These are phyloP conservation scores for Onygenales sp. DNA, from an alignment of 2,329 filamentous ascomycete genomes.

Conservation along the genomic window DNA sequence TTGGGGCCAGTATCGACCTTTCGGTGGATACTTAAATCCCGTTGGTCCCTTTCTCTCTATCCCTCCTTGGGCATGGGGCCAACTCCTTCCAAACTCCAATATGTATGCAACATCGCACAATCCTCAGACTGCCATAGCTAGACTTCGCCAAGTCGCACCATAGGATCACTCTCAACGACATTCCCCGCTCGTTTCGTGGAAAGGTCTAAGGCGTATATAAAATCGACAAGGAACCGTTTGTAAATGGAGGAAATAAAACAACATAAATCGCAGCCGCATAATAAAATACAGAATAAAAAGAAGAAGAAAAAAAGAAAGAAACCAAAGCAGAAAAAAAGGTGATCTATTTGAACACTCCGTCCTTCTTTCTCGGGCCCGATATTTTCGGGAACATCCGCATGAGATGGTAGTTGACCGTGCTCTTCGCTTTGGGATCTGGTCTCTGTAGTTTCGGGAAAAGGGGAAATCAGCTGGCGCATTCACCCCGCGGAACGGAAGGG, in stretches of 20 bases:
- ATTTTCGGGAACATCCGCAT: slow-evolving; percentile 66
- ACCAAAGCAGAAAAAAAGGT: not conserved
- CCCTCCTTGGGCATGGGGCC: not conserved
- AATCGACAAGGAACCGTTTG: not conserved
- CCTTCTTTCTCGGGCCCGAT: slow-evolving; percentile 60
- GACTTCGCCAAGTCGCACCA: too few species aligned
- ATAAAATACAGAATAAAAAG: not conserved
- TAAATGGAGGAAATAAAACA: not conserved
- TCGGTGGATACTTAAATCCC: not conserved
- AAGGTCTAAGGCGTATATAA: not conserved
- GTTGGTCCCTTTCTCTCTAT: not conserved
- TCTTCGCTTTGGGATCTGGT: slow-evolving; percentile 52
- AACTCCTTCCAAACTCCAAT: not conserved
- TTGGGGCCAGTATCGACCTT: not conserved
- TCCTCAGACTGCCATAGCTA: not conserved
- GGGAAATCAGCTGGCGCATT: not conserved
- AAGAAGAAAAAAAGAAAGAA: not conserved
- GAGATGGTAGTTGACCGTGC: slow-evolving; percentile 85
- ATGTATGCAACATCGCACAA: not conserved
- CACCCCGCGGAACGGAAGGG: not conserved
- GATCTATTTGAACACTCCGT: slow-evolving; percentile 31
- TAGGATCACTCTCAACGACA: not conserved
- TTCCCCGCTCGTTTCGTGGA: not conserved
- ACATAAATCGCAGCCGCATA: not conserved
- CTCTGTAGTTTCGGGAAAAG: slow-evolving; percentile 34